A percentile compares a stretch with the other conserved stretches of the same genome.
phyloP scores from a whole-genome alignment of 352 stramenopile genomes.

The Phytophthora brassicae region DNA sequence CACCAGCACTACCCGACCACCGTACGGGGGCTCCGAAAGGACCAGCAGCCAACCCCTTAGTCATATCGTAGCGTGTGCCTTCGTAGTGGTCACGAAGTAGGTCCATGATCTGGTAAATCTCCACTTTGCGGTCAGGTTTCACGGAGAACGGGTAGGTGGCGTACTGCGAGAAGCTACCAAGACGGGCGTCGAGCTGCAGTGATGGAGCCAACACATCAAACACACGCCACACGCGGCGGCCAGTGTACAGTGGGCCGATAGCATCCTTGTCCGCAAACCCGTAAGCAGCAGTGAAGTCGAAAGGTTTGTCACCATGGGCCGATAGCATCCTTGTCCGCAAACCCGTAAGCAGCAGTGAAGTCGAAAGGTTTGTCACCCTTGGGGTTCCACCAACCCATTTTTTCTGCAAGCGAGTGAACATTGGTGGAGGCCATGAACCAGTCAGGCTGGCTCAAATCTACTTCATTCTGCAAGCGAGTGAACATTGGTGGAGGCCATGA shows the following conservation, averaged over 20 bases:
- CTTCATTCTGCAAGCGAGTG: conserved; percentile 63
- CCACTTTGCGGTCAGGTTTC: conserved; percentile 64
- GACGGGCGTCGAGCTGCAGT: conserved; percentile 62
- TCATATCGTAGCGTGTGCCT: conserved; percentile 89
- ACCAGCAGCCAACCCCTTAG: conserved; percentile 81
- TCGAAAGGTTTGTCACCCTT: conserved; percentile 58
- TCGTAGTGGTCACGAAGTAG: conserved; percentile 91
- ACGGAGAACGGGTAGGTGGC: conserved; percentile 90
- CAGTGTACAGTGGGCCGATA: conserved; percentile 67
- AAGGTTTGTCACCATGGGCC: conserved; percentile 57
- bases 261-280: conserved; percentile 61
- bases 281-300: conserved; percentile 79
- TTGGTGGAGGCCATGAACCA: conserved; percentile 90
- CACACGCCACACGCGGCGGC: conserved; percentile 89
- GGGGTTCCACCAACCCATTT: conserved; percentile 87
- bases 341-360: conserved; percentile 75
- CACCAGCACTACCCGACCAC: conserved; percentile 58
- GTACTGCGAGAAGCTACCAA: conserved; percentile 68
- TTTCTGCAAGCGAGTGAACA: conserved; percentile 77
- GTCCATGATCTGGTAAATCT: conserved; percentile 73
- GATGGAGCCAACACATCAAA: conserved; percentile 82
- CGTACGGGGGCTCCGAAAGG: conserved; percentile 90
- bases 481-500: conserved; percentile 90
- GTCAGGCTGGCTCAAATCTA: conserved; percentile 75
- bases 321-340: conserved; percentile 57